Base-by-base conservation (phyloP, 345 rosid genomes). In the Citrus australasica region DNA sequence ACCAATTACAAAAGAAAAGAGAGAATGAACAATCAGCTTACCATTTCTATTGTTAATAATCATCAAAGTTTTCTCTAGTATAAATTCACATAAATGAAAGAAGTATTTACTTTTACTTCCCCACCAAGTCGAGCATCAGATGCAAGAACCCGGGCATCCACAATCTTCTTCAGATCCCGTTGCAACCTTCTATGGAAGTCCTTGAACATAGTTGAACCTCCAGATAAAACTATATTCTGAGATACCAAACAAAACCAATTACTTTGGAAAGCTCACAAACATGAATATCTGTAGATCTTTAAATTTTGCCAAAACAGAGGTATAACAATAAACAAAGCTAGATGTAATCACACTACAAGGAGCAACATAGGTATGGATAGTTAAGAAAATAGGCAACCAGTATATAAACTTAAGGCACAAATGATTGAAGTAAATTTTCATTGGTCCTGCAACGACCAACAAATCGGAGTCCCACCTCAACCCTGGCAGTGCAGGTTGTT, bases 161-260 rank as follows among this genome's bases (percentile, higher is more conserved):
- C 99, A 81, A 95, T 93, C 83, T 93, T 95, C 86, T 95, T 95
- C 77, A 95, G 77, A 87, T 95, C 99, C 74, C 99, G 90, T 77
- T 95, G 99, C 88, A 95, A 87, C 87, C 99, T 91, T 87, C 97
- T 90, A 82, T 92, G 93, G 74, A 95, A 93, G 86, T 95, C 99
- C 85, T 95, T 95, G 91, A 95, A 95, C 99, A 96, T 91, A 37
- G 99, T 96, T 80, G 99, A 96, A 59, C 99, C 98, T 68, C 99
- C 99, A 30, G 99, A 93, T 83, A 95, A 84, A 61, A 95, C 99
- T 78, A 95, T 91, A 87, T 95, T 95, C 99, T 95, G 90, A 80
- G 76, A 74, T 61, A n/a, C 70, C 63, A 71, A 71, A 69, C 35
- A 40, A 77, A 78, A 79, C 56, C 62, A 81, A 56, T 51, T 21